phyloP scores from a whole-genome alignment of 1,284 basidiomycete species.

The Cryptococcus floricola region DNA sequence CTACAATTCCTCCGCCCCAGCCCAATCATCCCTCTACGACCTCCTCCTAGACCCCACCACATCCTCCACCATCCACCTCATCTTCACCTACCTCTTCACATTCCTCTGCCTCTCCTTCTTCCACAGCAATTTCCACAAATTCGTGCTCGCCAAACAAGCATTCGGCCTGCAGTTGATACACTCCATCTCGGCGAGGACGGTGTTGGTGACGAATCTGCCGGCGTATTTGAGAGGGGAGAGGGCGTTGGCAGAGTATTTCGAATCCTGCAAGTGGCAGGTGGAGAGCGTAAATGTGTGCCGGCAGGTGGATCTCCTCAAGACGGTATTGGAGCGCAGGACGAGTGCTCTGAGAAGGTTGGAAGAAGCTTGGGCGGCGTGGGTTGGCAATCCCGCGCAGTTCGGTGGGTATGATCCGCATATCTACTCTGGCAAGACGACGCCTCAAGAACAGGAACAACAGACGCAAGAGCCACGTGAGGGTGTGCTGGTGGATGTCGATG shows the following conservation, averaged over 20 bases:
- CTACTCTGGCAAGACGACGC: slow-evolving; percentile 15
- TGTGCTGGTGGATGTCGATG: not conserved
- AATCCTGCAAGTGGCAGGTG: slow-evolving; percentile 56
- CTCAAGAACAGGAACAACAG: slow-evolving; percentile 61
- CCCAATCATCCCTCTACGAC: slow-evolving; percentile 54
- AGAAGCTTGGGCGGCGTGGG: slow-evolving; percentile 77
- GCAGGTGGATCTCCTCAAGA: slow-evolving; percentile 70
- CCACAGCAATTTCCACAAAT: slow-evolving; percentile 82
- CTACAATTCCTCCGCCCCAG: slow-evolving; percentile 22
- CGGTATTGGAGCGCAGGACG: slow-evolving; percentile 71
- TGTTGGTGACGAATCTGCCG: slow-evolving; percentile 81
- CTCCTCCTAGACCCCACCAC: slow-evolving; percentile 79
- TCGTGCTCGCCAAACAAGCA: slow-evolving; percentile 85
- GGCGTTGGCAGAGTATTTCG: slow-evolving; percentile 88
- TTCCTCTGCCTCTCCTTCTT: slow-evolving; percentile 77
- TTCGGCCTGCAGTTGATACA: slow-evolving; percentile 92
- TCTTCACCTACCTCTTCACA: slow-evolving; percentile 92
- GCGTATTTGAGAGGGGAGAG: slow-evolving; percentile 76
- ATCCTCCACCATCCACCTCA: slow-evolving; percentile 78
- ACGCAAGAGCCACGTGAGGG: not conserved
- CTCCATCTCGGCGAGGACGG: slow-evolving; percentile 87
- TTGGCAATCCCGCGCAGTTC: slow-evolving; percentile 74
- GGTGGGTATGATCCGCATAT: slow-evolving; percentile 38
- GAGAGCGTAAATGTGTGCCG: slow-evolving; percentile 76
- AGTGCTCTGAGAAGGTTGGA: slow-evolving; percentile 74